These are phyloP conservation scores for Arabidopsis arenosa DNA, from an alignment of 345 rosid genomes.

Conservation along the genomic window DNA sequence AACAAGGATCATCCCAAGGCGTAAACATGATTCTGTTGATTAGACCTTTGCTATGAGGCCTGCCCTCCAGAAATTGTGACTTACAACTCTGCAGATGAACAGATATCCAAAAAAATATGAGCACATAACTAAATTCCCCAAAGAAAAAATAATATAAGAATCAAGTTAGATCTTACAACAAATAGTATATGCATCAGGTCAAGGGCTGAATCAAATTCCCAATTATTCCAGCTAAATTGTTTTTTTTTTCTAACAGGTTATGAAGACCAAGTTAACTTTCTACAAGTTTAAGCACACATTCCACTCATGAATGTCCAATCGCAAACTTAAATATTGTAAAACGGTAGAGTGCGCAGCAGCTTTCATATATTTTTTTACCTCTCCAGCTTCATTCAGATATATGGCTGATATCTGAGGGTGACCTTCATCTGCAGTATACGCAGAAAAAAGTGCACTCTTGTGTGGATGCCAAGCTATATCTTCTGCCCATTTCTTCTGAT, in stretches of 20 bases:
- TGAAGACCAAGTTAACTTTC: neutral
- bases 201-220: neutral
- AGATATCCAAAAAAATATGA: neutral
- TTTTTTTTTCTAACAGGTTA: constrained; percentile 2
- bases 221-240: constrained; percentile 18
- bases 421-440: constrained; percentile 43
- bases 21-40: constrained; percentile 49
- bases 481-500: constrained; percentile 49
- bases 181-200: neutral
- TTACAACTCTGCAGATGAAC: constrained; percentile 42
- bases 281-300: constrained; percentile 19
- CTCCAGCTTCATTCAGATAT: constrained; percentile 37
- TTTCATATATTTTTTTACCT: constrained; percentile 27
- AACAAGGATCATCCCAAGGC: constrained; percentile 49
- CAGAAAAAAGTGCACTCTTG: constrained; percentile 45
- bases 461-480: constrained; percentile 52
- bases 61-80: constrained; percentile 45
- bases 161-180: constrained; percentile 14
- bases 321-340: neutral
- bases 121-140: neutral
- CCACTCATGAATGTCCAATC: constrained; percentile 10
- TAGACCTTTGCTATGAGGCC: constrained; percentile 46
- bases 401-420: constrained; percentile 45
- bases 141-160: constrained; percentile 9
- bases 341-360: neutral